These are phyloP conservation scores for Penicillium sclerotigenum DNA, from an alignment of 2,329 filamentous ascomycete species.

Conservation along the genomic window DNA sequence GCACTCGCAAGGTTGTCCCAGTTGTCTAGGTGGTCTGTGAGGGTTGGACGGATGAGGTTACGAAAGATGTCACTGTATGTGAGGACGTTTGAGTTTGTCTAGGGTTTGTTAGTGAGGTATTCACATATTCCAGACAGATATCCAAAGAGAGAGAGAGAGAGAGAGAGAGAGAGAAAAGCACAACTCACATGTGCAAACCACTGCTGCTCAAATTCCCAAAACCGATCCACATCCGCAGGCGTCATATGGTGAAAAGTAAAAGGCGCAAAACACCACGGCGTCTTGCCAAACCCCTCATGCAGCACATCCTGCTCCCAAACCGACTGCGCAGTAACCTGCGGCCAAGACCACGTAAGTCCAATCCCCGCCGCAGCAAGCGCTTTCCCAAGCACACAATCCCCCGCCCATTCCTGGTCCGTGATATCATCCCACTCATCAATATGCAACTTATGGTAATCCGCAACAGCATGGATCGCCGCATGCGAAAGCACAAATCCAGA, in stretches of 20 bases:
- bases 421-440: constrained; percentile 42
- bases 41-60: constrained; percentile 17
- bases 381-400: constrained; percentile 47
- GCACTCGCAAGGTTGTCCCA: constrained; percentile 19
- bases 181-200: constrained; percentile 28
- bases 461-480: constrained; percentile 43
- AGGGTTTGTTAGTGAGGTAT: background rate
- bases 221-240: constrained; percentile 22
- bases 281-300: constrained; percentile 14
- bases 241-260: constrained; percentile 33
- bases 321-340: constrained; percentile 20
- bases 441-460: constrained; percentile 40
- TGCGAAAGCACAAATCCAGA: constrained; percentile 50
- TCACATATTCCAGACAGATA: background rate
- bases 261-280: constrained; percentile 28
- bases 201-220: constrained; percentile 26
- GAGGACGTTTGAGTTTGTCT: constrained; percentile 16
- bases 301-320: constrained; percentile 28
- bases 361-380: constrained; percentile 43
- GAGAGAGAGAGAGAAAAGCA: too few species aligned
- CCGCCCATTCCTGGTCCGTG: constrained; percentile 44
- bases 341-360: constrained; percentile 33
- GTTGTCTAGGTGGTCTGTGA: constrained; percentile 12
- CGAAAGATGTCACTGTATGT: constrained; percentile 26
- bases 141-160: too few species aligned